These are phyloP conservation scores for Harringtonia lauricola DNA, from an alignment of 2,329 filamentous ascomycete genomes.

Conservation along the genomic window DNA sequence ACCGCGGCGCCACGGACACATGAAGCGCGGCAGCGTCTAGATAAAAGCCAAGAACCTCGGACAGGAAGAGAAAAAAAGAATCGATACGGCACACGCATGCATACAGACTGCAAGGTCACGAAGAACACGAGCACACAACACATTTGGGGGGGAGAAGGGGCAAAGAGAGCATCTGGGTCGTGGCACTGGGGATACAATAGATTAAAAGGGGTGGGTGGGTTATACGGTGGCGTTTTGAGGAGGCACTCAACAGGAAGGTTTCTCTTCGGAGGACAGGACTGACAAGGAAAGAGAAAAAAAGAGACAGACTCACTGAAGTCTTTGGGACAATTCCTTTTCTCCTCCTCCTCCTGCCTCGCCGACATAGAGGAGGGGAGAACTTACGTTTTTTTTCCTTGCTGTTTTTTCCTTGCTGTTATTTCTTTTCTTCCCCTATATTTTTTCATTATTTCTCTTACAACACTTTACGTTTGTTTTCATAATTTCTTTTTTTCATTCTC, in stretches of 20 bases:
- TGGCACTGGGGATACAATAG: too few species aligned
- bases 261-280: too few species aligned
- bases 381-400: background rate
- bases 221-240: background rate
- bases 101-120: background rate
- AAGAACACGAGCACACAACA: background rate
- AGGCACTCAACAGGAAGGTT: background rate
- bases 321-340: background rate
- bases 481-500: background rate
- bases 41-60: background rate
- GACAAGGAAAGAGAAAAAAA: background rate
- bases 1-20: conserved; percentile 22
- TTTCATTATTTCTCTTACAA: background rate
- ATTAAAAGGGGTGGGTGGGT: background rate
- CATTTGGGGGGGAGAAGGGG: too few species aligned
- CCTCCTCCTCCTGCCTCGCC: background rate
- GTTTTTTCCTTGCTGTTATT: background rate
- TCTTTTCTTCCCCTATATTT: background rate
- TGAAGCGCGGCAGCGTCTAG: conserved; percentile 36
- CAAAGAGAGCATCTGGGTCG: too few species aligned
- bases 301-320: background rate
- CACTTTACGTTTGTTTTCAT: too few species aligned
- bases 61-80: background rate
- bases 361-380: background rate
- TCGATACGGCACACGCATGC: background rate